Conservation (phyloP, 2,329 filamentous ascomycete species). For the Didymella segeticola region DNA sequence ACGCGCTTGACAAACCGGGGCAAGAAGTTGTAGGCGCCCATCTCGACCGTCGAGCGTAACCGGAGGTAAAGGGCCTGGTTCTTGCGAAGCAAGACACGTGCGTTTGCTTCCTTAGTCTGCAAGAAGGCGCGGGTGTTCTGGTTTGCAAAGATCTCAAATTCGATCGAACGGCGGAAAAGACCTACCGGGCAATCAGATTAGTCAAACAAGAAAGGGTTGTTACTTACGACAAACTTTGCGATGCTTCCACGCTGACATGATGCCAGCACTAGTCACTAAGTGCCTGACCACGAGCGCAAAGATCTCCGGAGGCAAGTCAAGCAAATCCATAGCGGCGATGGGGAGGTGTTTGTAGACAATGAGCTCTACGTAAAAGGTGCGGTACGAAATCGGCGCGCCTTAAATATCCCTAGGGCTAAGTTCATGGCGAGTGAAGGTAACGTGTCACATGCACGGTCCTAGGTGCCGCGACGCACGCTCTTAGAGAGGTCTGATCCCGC, state of each 20-base stretch:
- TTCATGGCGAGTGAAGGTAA: no score
- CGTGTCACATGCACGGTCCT: no score
- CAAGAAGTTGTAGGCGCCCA: background rate
- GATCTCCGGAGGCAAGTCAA: background rate
- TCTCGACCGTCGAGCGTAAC: background rate
- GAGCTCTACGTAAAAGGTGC: no score
- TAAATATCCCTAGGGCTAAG: no score
- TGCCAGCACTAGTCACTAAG: background rate
- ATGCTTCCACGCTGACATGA: background rate
- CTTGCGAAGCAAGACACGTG: background rate
- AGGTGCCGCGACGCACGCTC: no score
- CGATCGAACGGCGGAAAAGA: background rate
- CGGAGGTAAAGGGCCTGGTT: background rate
- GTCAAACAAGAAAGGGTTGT: background rate
- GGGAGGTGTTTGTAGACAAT: no score
- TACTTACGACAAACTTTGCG: constrained; percentile 1
- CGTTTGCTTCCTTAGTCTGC: background rate
- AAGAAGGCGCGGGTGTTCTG: background rate
- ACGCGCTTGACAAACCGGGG: background rate
- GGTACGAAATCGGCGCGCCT: no score
- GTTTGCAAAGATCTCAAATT: background rate
- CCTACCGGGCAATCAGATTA: background rate
- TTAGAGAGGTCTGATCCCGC: no score
- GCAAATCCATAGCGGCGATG: background rate
- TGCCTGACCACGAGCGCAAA: background rate